These are phyloP conservation scores for Hylodesmum podocarpum DNA, from an alignment of 306 rosid species.

Conservation along the genomic window DNA sequence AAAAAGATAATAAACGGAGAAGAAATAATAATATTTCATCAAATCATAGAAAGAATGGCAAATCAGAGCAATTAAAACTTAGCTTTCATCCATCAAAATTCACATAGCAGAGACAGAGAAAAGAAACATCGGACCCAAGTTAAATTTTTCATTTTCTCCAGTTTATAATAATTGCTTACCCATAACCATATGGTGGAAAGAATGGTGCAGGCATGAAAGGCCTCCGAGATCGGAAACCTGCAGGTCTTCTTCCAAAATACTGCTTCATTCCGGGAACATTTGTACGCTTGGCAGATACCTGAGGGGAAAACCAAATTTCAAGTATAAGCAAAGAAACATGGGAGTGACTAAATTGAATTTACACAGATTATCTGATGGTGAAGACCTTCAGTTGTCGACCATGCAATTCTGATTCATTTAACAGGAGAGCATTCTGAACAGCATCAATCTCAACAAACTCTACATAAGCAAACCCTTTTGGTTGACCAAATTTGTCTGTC, in stretches of 20 bases:
- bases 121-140: neutral
- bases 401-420: constrained; percentile 95
- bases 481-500: constrained; percentile 99
- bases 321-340: constrained; percentile 19
- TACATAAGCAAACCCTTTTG: constrained; percentile 97
- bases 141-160: neutral
- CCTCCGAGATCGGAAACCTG: constrained; percentile 73
- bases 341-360: constrained; percentile 18
- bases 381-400: constrained; percentile 97
- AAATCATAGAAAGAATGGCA: constrained; percentile 1
- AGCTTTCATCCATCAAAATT: neutral
- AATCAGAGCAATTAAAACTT: neutral
- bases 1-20: neutral
- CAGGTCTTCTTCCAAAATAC: constrained; percentile 80
- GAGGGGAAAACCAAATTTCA: constrained; percentile 32
- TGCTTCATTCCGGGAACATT: constrained; percentile 95
- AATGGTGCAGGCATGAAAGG: constrained; percentile 82
- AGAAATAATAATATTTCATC: constrained; percentile 1
- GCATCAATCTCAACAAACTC: constrained; percentile 97
- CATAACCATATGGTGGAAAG: constrained; percentile 80
- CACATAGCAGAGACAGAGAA: neutral
- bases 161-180: constrained; percentile 52
- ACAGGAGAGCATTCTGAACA: constrained; percentile 86
- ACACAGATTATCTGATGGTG: neutral
- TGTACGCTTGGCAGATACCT: constrained; percentile 98